Conservation (phyloP, 768 basidiomycete species). For the Mycena albidolilacea region DNA sequence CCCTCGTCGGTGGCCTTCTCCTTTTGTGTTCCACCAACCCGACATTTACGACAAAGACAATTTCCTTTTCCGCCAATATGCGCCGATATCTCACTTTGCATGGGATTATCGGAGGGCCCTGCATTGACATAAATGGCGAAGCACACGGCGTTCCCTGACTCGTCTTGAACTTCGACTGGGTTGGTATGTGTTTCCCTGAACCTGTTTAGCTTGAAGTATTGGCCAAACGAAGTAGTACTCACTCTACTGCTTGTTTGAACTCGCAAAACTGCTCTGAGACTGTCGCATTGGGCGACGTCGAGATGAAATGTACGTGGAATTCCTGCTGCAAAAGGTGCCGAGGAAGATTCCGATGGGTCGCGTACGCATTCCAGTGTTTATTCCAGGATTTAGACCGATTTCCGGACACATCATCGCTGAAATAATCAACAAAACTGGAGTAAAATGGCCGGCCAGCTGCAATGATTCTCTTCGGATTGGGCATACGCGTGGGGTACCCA, state of each 20-base stretch:
- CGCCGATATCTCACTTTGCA: neutral
- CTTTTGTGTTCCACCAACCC: neutral
- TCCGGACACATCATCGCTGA: neutral
- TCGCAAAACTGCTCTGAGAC: slow-evolving; percentile 2
- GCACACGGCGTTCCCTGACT: neutral
- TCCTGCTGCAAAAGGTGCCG: slow-evolving; percentile 1
- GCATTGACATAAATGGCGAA: neutral
- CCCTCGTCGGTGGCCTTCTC: slow-evolving; percentile 34
- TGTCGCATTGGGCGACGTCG: neutral
- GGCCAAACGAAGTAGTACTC: neutral
- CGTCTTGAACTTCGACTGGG: too few relatives aligned
- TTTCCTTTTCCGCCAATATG: slow-evolving; percentile 6
- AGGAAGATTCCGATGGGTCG: neutral
- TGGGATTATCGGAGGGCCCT: neutral
- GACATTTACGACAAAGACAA: slow-evolving; percentile 1
- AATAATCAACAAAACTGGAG: neutral
- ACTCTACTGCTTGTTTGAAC: neutral
- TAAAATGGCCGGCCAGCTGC: neutral
- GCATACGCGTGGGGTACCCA: neutral
- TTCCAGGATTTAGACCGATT: slow-evolving; percentile 2
- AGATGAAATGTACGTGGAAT: neutral
- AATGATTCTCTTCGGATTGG: neutral
- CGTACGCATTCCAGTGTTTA: neutral
- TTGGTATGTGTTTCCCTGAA: too few relatives aligned
- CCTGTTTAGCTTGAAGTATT: neutral